phyloP scores from a whole-genome alignment of 1,284 basidiomycete genomes.

The Schizophyllum commune region DNA sequence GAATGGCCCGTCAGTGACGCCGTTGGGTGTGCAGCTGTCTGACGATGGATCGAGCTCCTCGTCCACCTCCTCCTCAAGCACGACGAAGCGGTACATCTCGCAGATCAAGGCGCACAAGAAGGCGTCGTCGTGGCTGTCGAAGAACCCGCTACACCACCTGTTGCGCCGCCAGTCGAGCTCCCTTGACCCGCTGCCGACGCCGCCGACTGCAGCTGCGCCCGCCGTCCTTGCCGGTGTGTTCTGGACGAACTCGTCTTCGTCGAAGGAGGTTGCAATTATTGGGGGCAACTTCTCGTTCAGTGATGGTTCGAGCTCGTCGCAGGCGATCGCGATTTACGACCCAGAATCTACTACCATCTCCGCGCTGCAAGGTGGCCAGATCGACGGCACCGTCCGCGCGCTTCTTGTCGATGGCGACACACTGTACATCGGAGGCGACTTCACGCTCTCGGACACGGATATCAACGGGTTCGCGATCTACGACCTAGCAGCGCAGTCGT shows the following conservation, averaged over 20 bases:
- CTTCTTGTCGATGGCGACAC: slow-evolving; percentile 60
- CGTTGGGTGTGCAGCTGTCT: slow-evolving; percentile 49
- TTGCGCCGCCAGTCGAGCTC: slow-evolving; percentile 45
- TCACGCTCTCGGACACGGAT: slow-evolving; percentile 47
- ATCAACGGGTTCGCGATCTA: slow-evolving; percentile 71
- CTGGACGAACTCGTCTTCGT: slow-evolving; percentile 77
- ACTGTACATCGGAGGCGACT: slow-evolving; percentile 79
- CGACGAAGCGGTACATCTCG: slow-evolving; percentile 17
- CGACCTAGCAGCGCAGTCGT: slow-evolving; percentile 54
- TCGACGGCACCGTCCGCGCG: slow-evolving; percentile 67
- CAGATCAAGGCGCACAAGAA: slow-evolving; percentile 19
- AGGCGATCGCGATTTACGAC: slow-evolving; percentile 74
- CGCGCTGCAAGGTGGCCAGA: slow-evolving; percentile 50
- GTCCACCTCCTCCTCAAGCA: slow-evolving; percentile 12
- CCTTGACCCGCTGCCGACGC: slow-evolving; percentile 44
- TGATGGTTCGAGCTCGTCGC: slow-evolving; percentile 34
- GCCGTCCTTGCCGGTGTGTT: slow-evolving; percentile 84
- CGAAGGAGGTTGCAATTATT: slow-evolving; percentile 64
- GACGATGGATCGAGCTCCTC: slow-evolving; percentile 18
- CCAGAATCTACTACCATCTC: slow-evolving; percentile 39
- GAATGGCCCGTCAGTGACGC: slow-evolving; percentile 47
- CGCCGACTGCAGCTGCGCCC: slow-evolving; percentile 56
- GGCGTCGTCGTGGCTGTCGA: slow-evolving; percentile 37
- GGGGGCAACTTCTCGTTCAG: slow-evolving; percentile 86
- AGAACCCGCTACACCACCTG: slow-evolving; percentile 36